These are phyloP conservation scores for Lentithecium fluviatile DNA, from an alignment of 495 filamentous ascomycete genomes.

Conservation along the genomic window DNA sequence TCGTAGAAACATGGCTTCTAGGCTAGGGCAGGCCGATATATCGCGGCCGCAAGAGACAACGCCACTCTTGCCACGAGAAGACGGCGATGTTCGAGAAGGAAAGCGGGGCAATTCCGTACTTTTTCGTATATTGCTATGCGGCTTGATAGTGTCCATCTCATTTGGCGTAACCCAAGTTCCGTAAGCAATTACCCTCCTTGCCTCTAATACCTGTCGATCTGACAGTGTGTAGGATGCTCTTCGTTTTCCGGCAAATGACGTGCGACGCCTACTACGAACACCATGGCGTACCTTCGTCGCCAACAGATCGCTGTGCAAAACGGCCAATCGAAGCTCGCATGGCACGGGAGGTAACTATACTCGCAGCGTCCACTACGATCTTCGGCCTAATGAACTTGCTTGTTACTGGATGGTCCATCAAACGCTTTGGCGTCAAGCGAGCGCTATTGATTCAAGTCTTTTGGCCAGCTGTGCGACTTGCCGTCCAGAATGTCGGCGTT, in stretches of 20 bases:
- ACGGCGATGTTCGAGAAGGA: neutral
- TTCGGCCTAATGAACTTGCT: slow-evolving; percentile 57
- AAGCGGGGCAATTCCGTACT: slow-evolving; percentile 28
- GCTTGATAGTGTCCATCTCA: slow-evolving; percentile 56
- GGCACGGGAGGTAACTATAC: slow-evolving; percentile 52
- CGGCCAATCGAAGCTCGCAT: slow-evolving; percentile 56
- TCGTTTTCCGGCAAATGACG: slow-evolving; percentile 58
- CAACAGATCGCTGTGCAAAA: slow-evolving; percentile 47
- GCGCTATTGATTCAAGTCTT: slow-evolving; percentile 54
- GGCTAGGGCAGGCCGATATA: no score
- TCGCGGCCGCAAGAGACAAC: slow-evolving; percentile 21
- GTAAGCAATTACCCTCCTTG: slow-evolving; percentile 37
- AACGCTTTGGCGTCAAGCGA: slow-evolving; percentile 53
- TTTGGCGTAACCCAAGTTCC: slow-evolving; percentile 61
- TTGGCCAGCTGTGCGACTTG: slow-evolving; percentile 53
- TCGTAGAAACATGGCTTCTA: no score
- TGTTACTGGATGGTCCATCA: slow-evolving; percentile 58
- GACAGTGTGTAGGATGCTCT: slow-evolving; percentile 49
- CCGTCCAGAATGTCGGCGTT: slow-evolving; percentile 56
- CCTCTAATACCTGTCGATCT: neutral
- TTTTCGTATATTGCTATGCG: slow-evolving; percentile 46
- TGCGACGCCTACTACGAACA: slow-evolving; percentile 58
- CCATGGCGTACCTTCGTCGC: slow-evolving; percentile 37
- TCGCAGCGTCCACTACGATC: slow-evolving; percentile 48
- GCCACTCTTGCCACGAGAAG: slow-evolving; percentile 6